Evolutionary conservation across 2,329 filamentous ascomycete genomes (phyloP), one percentile per base, ranked within the genome.

Genomic region (Teratosphaeria gauchensis): DNA sequence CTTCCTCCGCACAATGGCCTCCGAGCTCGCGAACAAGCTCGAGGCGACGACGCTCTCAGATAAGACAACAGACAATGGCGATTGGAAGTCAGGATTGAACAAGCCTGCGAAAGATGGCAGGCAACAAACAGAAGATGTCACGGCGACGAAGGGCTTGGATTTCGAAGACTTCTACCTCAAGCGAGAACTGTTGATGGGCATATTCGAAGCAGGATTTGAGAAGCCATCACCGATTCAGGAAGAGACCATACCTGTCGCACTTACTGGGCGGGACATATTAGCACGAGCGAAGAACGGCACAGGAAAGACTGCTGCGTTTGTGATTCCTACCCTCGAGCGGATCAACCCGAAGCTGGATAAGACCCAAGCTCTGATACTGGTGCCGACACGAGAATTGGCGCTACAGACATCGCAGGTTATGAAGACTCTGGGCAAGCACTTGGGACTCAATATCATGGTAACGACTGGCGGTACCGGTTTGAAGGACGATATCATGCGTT

Each of bases 171-270:
- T 99, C 73, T 89, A 88, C 65, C 87, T 99, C 68, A 96, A 95
- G 80, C 84, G 94, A 72, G 90, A 96, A 73, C 80, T 99, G 62
- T 84, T 99, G 78, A 99, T 97, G 92, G 94, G 94, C 63, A 97
- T 99, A 66, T 99, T 97, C 75, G 94, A 99, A 79, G 94, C 94
- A 66, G 94, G 94, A 63, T 99, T 96, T 75, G 94, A 99, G 75
- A 96, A 95, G 78, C 94, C 94, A 16, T 99, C 94, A 59, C 94
- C 94, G 11, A 99, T 99, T 69, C 94, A 99, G 84, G 94, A 99
- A 86, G 94, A 97, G 78, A 91, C 94, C 58, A 96, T 99, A 70
- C 94, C 94, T 54, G 92, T 99, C 65, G 94, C 94, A 55, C 82
- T 99, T 59, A 95, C 92, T 54, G 94, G 94, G 58, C 85, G 92